Percentiles rank a stretch among this genome's conserved stretches.
Conservation (phyloP, 2,329 filamentous ascomycete species). For the Furcasterigmium sp. region DNA sequence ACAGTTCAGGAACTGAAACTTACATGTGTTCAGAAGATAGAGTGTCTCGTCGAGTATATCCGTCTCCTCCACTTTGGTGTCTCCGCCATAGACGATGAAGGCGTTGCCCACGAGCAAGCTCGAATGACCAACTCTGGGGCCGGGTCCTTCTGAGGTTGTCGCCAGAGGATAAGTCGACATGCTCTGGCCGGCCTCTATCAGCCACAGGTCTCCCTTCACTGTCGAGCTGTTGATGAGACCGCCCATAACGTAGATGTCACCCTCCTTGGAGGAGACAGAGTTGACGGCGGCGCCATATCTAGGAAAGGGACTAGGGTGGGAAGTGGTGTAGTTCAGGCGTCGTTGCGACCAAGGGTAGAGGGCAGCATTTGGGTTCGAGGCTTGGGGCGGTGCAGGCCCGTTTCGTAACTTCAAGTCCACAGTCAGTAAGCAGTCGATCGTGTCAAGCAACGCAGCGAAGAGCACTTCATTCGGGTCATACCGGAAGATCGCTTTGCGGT, state of each 20-base stretch:
- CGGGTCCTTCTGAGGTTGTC: slow-evolving; percentile 89
- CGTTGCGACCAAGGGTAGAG: slow-evolving; percentile 96
- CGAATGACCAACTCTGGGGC: slow-evolving; percentile 88
- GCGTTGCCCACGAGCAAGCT: slow-evolving; percentile 95
- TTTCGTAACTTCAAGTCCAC: slow-evolving; percentile 45
- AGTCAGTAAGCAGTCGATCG: not conserved
- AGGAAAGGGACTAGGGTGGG: slow-evolving; percentile 82
- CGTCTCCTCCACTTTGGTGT: slow-evolving; percentile 92
- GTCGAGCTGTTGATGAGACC: slow-evolving; percentile 91
- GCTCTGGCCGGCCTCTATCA: slow-evolving; percentile 85
- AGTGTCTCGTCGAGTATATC: slow-evolving; percentile 92
- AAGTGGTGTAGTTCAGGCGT: slow-evolving; percentile 77
- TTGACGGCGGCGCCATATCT: slow-evolving; percentile 97
- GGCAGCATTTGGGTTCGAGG: slow-evolving; percentile 61
- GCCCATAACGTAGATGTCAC: slow-evolving; percentile 96
- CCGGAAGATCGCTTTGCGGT: slow-evolving; percentile 30
- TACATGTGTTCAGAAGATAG: slow-evolving; percentile 96
- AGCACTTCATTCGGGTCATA: slow-evolving; percentile 26
- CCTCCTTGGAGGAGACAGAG: slow-evolving; percentile 86
- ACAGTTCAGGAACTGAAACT: slow-evolving; percentile 30
- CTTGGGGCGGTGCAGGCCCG: slow-evolving; percentile 26
- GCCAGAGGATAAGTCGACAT: slow-evolving; percentile 88
- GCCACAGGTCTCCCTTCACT: slow-evolving; percentile 96
- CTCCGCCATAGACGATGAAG: slow-evolving; percentile 97
- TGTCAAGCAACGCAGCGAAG: slow-evolving; percentile 29